phyloP scores from a whole-genome alignment of 2,329 filamentous ascomycete genomes.

The Penicillium sp. region DNA sequence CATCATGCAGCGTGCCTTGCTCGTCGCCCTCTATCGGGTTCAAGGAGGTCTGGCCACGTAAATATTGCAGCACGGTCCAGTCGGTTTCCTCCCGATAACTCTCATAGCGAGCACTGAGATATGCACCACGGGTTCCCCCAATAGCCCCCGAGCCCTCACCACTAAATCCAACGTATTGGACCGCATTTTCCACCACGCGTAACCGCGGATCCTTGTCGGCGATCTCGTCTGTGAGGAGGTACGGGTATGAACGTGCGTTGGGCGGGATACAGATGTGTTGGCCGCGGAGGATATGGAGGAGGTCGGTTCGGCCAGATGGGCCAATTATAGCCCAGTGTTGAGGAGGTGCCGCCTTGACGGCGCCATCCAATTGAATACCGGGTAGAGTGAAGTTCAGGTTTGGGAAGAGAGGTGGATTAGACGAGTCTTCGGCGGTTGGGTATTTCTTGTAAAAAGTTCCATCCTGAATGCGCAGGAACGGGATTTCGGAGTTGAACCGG shows the following conservation, averaged over 20 bases:
- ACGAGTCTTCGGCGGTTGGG: conserved; percentile 44
- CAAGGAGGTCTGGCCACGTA: conserved; percentile 71
- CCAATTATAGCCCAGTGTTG: conserved; percentile 80
- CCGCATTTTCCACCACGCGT: conserved; percentile 56
- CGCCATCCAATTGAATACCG: neutral
- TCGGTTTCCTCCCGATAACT: conserved; percentile 77
- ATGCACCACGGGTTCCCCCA: conserved; percentile 55
- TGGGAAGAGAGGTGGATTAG: conserved; percentile 62
- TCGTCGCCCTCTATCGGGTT: conserved; percentile 57
- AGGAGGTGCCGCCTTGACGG: conserved; percentile 18
- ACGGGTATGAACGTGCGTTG: conserved; percentile 66
- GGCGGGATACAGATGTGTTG: conserved; percentile 68
- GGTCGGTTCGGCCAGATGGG: conserved; percentile 68
- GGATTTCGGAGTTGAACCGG: conserved; percentile 24
- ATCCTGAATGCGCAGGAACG: conserved; percentile 64
- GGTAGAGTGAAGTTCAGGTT: conserved; percentile 62
- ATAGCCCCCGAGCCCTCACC: conserved; percentile 52
- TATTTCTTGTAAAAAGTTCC: conserved; percentile 76
- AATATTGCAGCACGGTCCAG: conserved; percentile 71
- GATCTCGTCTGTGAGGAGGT: conserved; percentile 58
- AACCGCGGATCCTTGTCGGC: conserved; percentile 44
- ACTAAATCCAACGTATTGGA: conserved; percentile 87
- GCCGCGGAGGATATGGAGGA: conserved; percentile 70
- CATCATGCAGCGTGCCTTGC: conserved; percentile 45
- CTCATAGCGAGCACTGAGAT: conserved; percentile 85